Percentiles rank a stretch among this genome's conserved stretches.
Conservation (phyloP, 2,329 filamentous ascomycete genomes). For the Botryosphaeria agaves region DNA sequence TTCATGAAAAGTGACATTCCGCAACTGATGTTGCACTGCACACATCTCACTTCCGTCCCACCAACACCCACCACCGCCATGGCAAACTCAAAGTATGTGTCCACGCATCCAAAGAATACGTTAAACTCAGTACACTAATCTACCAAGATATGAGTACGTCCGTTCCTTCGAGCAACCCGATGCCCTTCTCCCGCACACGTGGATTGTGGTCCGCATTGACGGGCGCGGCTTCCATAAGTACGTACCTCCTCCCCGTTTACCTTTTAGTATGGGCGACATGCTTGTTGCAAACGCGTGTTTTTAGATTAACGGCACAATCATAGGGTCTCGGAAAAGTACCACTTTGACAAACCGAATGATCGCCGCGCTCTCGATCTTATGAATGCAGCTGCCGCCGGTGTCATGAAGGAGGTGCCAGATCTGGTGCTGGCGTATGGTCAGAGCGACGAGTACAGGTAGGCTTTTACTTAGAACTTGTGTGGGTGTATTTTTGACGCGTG, state of each 20-base stretch:
- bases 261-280: too few relatives aligned
- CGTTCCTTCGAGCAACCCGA: slow-evolving; percentile 76
- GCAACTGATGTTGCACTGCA: too few relatives aligned
- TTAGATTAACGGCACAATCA: too few relatives aligned
- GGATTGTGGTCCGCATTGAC: slow-evolving; percentile 89
- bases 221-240: slow-evolving; percentile 92
- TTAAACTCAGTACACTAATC: too few relatives aligned
- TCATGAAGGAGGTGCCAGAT: slow-evolving; percentile 70
- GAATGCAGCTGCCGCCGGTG: slow-evolving; percentile 78
- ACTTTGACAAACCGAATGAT: slow-evolving; percentile 88
- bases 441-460: slow-evolving; percentile 78
- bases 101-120: too few relatives aligned
- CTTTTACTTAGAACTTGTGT: too few relatives aligned
- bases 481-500: too few relatives aligned
- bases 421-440: slow-evolving; percentile 80
- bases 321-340: slow-evolving; percentile 68
- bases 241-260: too few relatives aligned
- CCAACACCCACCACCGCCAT: not conserved
- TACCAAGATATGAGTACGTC: slow-evolving; percentile 84
- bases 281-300: too few relatives aligned
- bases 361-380: slow-evolving; percentile 74
- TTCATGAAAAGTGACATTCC: too few relatives aligned
- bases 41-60: too few relatives aligned
- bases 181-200: slow-evolving; percentile 70
- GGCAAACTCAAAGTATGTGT: slow-evolving; percentile 2